Conservation (phyloP, 352 stramenopile species). For the Globisporangium yorkense region DNA sequence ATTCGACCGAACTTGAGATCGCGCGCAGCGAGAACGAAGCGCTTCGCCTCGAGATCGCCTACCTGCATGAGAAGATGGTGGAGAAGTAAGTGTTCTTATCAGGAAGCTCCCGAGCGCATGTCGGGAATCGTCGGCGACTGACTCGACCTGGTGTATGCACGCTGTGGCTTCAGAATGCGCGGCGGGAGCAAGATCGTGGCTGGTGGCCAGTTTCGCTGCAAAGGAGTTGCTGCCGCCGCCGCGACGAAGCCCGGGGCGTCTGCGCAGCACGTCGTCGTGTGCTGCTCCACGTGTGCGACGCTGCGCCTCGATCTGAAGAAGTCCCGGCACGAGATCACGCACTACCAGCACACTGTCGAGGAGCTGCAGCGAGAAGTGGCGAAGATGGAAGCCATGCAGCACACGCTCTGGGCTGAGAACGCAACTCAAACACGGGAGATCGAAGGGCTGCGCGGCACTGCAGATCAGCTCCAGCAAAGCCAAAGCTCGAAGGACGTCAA, state of each 20-base stretch:
- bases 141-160: not conserved
- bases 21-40: constrained; percentile 20
- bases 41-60: constrained; percentile 22
- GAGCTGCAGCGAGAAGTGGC: constrained; percentile 24
- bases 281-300: constrained; percentile 20
- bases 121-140: not conserved
- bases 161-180: constrained; percentile 18
- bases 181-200: constrained; percentile 31
- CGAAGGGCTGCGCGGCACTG: constrained; percentile 11
- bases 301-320: constrained; percentile 14
- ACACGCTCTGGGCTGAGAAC: constrained; percentile 27
- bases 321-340: constrained; percentile 13
- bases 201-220: constrained; percentile 31
- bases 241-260: not conserved
- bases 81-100: constrained; percentile 19
- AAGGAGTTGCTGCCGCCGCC: not conserved
- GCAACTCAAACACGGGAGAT: constrained; percentile 16
- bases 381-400: constrained; percentile 22
- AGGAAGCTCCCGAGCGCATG: not conserved
- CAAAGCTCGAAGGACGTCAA: constrained; percentile 10
- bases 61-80: constrained; percentile 23
- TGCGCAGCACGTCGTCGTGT: not conserved
- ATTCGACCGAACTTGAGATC: not conserved
- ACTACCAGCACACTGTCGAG: constrained; percentile 7
- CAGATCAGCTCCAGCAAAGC: constrained; percentile 17